Conservation (phyloP, 2,329 filamentous ascomycete species). For the Talaromyces funiculosus region DNA sequence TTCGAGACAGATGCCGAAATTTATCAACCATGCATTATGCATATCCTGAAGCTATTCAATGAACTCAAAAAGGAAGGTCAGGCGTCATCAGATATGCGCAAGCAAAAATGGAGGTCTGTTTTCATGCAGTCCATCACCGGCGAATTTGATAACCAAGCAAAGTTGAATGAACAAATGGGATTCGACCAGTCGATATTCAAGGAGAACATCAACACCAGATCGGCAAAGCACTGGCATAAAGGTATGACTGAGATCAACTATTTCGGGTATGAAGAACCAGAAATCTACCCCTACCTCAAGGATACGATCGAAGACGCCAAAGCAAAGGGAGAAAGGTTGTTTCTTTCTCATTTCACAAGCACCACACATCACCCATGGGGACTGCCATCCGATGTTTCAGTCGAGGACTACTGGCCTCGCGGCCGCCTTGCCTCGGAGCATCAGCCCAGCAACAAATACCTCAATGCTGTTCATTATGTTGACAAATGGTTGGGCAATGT, state of each 20-base stretch:
- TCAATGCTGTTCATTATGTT: slow-evolving; percentile 39
- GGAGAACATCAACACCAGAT: slow-evolving; percentile 23
- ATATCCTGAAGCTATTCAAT: slow-evolving; percentile 29
- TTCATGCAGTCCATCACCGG: slow-evolving; percentile 30
- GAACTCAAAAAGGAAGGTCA: slow-evolving; percentile 16
- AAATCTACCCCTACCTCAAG: slow-evolving; percentile 32
- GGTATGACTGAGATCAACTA: slow-evolving; percentile 35
- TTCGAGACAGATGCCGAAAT: slow-evolving; percentile 23
- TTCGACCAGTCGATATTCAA: slow-evolving; percentile 28
- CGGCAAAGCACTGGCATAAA: slow-evolving; percentile 29
- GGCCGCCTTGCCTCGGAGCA: slow-evolving; percentile 21
- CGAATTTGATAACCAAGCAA: slow-evolving; percentile 24
- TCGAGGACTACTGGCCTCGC: slow-evolving; percentile 23
- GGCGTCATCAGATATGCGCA: slow-evolving; percentile 14
- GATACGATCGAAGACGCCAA: slow-evolving; percentile 30
- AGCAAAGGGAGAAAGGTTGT: slow-evolving; percentile 23
- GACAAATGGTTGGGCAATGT: slow-evolving; percentile 38
- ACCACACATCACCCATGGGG: slow-evolving; percentile 41
- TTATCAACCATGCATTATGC: slow-evolving; percentile 31
- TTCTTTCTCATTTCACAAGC: slow-evolving; percentile 29
- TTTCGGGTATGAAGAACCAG: slow-evolving; percentile 39
- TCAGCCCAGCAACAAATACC: slow-evolving; percentile 36
- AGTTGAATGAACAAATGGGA: slow-evolving; percentile 31
- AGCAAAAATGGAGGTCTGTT: slow-evolving; percentile 26
- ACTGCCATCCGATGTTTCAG: slow-evolving; percentile 26